Base-by-base conservation (phyloP, 148 eudicot genomes). In the Talinum fruticosum region DNA sequence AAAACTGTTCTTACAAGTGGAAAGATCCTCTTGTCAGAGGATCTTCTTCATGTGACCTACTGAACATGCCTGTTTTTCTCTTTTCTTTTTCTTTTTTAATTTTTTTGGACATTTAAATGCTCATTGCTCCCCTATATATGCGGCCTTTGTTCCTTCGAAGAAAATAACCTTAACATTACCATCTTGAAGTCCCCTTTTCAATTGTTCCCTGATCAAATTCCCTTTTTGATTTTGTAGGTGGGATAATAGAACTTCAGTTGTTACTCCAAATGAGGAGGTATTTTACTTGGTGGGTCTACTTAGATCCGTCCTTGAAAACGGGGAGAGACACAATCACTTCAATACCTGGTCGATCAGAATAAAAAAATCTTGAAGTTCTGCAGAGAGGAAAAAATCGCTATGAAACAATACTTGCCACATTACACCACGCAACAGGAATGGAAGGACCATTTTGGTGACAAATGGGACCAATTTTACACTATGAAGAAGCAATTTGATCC, bases 381-480 rank as follows among this genome's bases (percentile, higher is more conserved):
- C 51, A 37, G 84, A 15, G 88, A 91, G 0, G 81, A 69, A 3
- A 75, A 84, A 19, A 92, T 95, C 33, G 78, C 82, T 1, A 47
- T 85, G 24, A 95, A 92, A 78, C 96, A 95, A n/a, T 95, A 95
- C 74, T 74, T 95, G 41, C 97, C 97, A 34, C 94, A 92, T 61
- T 95, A 91, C 78, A 83, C 84, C 32, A 84, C 91, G 0, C 89
- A 87, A 54, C 24, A 57, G 26, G 89, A 95, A 64, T 95, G 99
- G 99, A 87, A 80, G 45, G 79, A 86, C 79, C 97, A 95, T 80
- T 95, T 86, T 45, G 94, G 89, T 19, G 85, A 87, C 0, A 93
- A 88, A 67, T 95, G 99, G 99, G 78, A 77, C 28, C 75, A 36
- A 5, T 86, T 95, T 77, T 26, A 75, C 49, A 73, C 66, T 38